Evolutionary conservation across 441 rosid species (phyloP), one percentile per base, ranked within the genome.

Genomic region (Gossypium gossypioides): DNA sequence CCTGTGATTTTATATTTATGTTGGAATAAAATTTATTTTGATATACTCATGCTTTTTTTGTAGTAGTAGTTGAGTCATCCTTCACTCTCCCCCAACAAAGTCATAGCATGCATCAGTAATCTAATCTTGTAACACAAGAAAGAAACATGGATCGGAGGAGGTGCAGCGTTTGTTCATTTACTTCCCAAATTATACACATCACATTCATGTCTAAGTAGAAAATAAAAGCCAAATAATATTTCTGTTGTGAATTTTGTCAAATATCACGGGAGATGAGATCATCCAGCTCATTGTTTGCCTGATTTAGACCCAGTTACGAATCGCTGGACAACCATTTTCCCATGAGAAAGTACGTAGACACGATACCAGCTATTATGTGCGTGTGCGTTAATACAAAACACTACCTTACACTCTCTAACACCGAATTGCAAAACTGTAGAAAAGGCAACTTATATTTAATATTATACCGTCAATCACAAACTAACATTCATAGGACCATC

Each of bases 361-460:
- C 44, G 44, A 37, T 37, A 37, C 44, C 12, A 37, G 12, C 12
- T 37, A 37, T 37, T 8, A 37, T 8, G 44, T 1, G 44, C 44
- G 3, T 37, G 44, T 37, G 44, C 44, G 44, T 37, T 37, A 37
- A 37, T 37, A 37, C 12, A 37, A 37, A 37, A 8, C 44, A 37
- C 12, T 1, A 37, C 12, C 44, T 37, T 37, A 8, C 44, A 37
- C 44, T 7, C 63, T 29, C 29, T 44, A 16, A 3, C 1, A 13
- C 46, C 0, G 2, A 29, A n/a, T 57, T 42, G 70, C 69, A 57
- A 75, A 78, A 73, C 69, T 21, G 57, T 52, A 46, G 52, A 2
- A 57, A 50, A 34, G 25, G 24, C 40, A 64, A 25, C 44, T 54
- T 54, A 19, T 15, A 19, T 19, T 54, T 18, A 37, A 37, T 37